Base-by-base conservation (phyloP, 371 early-diverging fungal species). In the Apophysomyces sp. region DNA sequence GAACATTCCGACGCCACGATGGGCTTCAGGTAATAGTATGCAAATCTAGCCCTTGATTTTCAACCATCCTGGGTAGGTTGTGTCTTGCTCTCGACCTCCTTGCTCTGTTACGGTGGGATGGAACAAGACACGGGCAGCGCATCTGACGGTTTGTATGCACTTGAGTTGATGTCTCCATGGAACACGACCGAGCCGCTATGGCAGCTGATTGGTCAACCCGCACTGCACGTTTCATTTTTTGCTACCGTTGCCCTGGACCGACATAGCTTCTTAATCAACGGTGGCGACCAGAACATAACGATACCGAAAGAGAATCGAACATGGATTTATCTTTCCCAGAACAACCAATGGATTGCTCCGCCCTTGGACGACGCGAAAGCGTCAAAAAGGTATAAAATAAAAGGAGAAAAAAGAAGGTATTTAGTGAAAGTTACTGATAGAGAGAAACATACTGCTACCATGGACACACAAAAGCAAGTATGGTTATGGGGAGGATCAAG, bases 401-500 rank as follows among this genome's bases (percentile, higher is more conserved):
- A n/a, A n/a, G n/a, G n/a, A n/a, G n/a, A n/a, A n/a, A n/a, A 1
- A 32, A 18, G 16, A 28, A 59, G 54, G 61, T 29, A 27, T 18
- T 44, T 32, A 34, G 13, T 27, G n/a, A 36, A 58, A 27, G 27
- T 3, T 31, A 7, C 36, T 27, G 57, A 28, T 61, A 73, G 71
- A 34, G 67, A 73, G 24, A 67, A 71, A 34, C 70, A 77, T 61
- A 65, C 72, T 4, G 71, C 68, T 8, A 65, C 67, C 26, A 53
- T 71, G 18, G 72, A 71, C 62, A 63, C 63, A 24, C 69, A 71
- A 40, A 72, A 72, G 5, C 69, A 65, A 27, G 52, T 71, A 11
- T 77, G 77, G 77, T 55, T 77, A 26, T 77, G 77, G 77, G 77
- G 77, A 13, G 77, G 77, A 15, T 44, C 61, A 63, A 73, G 73